Percentiles rank a stretch among this genome's conserved stretches.
phyloP scores from a whole-genome alignment of 139 green algal genomes.

The Chlamydomonas incerta region DNA sequence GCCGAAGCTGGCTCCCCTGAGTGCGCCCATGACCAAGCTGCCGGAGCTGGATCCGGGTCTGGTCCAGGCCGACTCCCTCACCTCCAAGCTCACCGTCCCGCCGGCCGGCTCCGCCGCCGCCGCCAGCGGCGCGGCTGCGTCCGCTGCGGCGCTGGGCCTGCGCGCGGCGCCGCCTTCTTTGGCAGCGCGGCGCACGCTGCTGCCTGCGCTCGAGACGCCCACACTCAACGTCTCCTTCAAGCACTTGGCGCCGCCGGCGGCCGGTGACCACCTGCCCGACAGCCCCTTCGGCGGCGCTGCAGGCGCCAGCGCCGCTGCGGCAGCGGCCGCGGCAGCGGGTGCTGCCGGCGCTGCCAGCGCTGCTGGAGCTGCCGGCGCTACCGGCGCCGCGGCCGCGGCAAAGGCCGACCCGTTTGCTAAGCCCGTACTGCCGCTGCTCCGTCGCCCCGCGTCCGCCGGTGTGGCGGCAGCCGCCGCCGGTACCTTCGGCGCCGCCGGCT shows the following conservation, averaged over 20 bases:
- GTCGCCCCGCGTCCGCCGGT: too few relatives aligned
- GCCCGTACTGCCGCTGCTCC: neutral
- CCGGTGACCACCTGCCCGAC: too few relatives aligned
- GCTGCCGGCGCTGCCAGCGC: neutral
- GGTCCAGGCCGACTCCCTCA: neutral
- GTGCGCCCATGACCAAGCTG: neutral
- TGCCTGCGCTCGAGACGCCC: too few relatives aligned
- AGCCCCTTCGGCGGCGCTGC: too few relatives aligned
- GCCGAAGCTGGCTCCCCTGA: neutral
- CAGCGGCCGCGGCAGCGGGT: too few relatives aligned
- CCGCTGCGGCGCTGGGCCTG: neutral
- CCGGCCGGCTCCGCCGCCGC: neutral
- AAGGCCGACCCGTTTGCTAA: slow-evolving; percentile 1
- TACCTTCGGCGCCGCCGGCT: too few relatives aligned
- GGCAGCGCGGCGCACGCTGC: too few relatives aligned
- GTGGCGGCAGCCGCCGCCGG: too few relatives aligned
- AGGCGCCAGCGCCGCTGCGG: neutral
- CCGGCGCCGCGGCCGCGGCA: neutral
- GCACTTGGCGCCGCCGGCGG: too few relatives aligned
- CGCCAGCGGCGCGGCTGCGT: neutral
- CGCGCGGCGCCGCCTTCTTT: too few relatives aligned
- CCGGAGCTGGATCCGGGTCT: neutral
- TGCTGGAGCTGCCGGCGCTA: neutral
- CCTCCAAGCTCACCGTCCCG: neutral
- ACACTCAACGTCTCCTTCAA: too few relatives aligned